Base-by-base conservation (phyloP, 257 asterid genomes). In the Solanum lignicaule region DNA sequence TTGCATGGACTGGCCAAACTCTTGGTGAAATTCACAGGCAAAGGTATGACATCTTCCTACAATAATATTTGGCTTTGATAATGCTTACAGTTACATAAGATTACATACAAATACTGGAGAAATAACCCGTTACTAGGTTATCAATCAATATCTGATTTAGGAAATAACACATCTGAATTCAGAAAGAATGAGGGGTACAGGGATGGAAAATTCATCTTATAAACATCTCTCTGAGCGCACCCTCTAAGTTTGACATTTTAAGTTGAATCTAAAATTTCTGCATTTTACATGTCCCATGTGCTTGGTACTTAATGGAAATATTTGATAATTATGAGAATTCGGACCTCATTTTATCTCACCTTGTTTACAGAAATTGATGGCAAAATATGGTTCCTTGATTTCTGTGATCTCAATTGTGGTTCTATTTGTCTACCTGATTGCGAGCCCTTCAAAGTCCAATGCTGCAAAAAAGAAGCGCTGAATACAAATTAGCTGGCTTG, bases 311-410 rank as follows among this genome's bases (percentile, higher is more conserved):
- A 5, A 31, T 81, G 39, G 41, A 81, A 46, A 16, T 81, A 81
- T 9, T 79, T 43, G 84, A 15, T 43, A 43, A 32, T 43, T 25
- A 4, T 4, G 16, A 43, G 38, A 81, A 46, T 46, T 29, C 9
- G 85, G 16, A 69, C 62, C 89, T 46, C 85, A 81, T 81, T 46
- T 43, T 81, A 9, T 46, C 29, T 46, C 41, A 48, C 88, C 81
- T 29, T 25, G 31, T 90, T 73, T 93, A 93, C 98, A 97, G 99
- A 93, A 92, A 87, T 86, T 93, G 68, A 87, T 95, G 93, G 97
- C 95, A 72, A 95, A 95, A 91, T 97, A 97, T 32, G 99, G 99
- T 58, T 91, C 98, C 78, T 93, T 97, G 87, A 90, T 92, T 87
- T 95, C 99, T 38, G 98, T 95, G 85, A 58, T 93, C 84, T 88